Percentiles rank a stretch among this genome's conserved stretches.
Evolutionary conservation across 352 stramenopile genomes (phyloP).

Genomic region (Phytopythium litorale): DNA sequence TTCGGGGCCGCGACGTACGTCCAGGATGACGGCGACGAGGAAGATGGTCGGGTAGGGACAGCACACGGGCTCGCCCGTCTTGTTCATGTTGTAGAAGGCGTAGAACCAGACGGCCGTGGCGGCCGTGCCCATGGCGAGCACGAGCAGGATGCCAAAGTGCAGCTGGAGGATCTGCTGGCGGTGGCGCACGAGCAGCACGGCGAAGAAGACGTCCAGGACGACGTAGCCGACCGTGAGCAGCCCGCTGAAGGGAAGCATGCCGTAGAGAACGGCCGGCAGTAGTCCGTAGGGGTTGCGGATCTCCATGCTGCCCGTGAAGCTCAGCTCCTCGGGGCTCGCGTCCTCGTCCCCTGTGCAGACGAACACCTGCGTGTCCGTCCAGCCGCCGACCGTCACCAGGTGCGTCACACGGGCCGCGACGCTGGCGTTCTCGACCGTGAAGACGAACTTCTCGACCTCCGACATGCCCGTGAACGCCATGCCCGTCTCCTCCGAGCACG

Average conservation of each 20-base stretch:
- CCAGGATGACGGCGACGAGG: conserved; percentile 75
- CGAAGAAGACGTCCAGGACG: conserved; percentile 76
- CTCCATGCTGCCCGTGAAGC: conserved; percentile 67
- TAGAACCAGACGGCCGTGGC: conserved; percentile 72
- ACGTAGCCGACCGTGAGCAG: conserved; percentile 73
- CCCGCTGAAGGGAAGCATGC: conserved; percentile 81
- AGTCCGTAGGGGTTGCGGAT: conserved; percentile 81
- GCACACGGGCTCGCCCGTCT: conserved; percentile 84
- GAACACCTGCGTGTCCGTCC: conserved; percentile 80
- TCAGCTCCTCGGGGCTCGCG: conserved; percentile 38
- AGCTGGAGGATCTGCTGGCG: conserved; percentile 71
- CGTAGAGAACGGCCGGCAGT: conserved; percentile 77
- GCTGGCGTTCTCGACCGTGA: conserved; percentile 50
- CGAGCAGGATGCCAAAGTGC: conserved; percentile 79
- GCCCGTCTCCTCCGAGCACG: conserved; percentile 40
- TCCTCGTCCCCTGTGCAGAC: conserved; percentile 60
- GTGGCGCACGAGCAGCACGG: conserved; percentile 60
- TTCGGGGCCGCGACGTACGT: conserved; percentile 38
- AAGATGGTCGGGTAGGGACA: conserved; percentile 87
- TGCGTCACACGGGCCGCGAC: conserved; percentile 52
- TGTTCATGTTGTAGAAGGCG: conserved; percentile 87
- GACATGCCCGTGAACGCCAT: conserved; percentile 63
- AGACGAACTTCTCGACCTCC: conserved; percentile 58
- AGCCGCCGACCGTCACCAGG: conserved; percentile 57
- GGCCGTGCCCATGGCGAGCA: conserved; percentile 72